Percentiles rank a stretch among this genome's conserved stretches.
Conservation (phyloP, 306 rosid species). For the Rosa multiflora region DNA sequence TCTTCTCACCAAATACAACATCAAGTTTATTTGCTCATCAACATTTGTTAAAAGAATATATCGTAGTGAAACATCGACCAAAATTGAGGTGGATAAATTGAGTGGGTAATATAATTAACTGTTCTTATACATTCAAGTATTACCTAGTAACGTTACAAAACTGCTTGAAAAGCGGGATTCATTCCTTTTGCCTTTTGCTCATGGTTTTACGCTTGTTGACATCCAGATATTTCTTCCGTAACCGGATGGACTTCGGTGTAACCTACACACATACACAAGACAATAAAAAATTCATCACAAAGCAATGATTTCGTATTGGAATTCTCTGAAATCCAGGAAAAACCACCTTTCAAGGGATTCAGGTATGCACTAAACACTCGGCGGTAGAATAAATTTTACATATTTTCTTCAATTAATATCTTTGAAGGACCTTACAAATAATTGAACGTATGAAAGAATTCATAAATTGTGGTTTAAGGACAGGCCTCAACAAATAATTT, state of each 20-base stretch:
- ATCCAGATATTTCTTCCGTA: slow-evolving; percentile 88
- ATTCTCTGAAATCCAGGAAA: not conserved
- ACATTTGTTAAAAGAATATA: slow-evolving; percentile 27
- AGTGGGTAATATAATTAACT: slow-evolving; percentile 21
- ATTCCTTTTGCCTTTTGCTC: slow-evolving; percentile 79
- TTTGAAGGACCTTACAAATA: not conserved
- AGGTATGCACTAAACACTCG: not conserved
- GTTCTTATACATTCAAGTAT: not conserved
- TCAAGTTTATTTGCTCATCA: not conserved
- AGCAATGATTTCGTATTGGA: not conserved
- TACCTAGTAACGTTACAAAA: slow-evolving; percentile 28
- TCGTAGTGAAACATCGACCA: slow-evolving; percentile 26
- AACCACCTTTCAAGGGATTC: not conserved
- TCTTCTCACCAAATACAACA: slow-evolving; percentile 14
- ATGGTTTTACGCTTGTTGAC: slow-evolving; percentile 84
- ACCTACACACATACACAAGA: slow-evolving; percentile 48
- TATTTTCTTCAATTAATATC: not conserved
- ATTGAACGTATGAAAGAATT: not conserved
- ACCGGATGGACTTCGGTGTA: slow-evolving; percentile 84
- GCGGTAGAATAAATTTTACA: not conserved
- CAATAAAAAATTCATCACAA: not conserved
- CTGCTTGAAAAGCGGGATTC: slow-evolving; percentile 33
- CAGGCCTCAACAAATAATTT: not conserved
- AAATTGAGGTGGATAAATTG: slow-evolving; percentile 31
- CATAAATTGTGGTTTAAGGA: not conserved